Percentiles rank a stretch among this genome's conserved stretches.
Evolutionary conservation across 2,329 filamentous ascomycete genomes (phyloP).

Genomic region (Pseudocercospora fijiensis): DNA sequence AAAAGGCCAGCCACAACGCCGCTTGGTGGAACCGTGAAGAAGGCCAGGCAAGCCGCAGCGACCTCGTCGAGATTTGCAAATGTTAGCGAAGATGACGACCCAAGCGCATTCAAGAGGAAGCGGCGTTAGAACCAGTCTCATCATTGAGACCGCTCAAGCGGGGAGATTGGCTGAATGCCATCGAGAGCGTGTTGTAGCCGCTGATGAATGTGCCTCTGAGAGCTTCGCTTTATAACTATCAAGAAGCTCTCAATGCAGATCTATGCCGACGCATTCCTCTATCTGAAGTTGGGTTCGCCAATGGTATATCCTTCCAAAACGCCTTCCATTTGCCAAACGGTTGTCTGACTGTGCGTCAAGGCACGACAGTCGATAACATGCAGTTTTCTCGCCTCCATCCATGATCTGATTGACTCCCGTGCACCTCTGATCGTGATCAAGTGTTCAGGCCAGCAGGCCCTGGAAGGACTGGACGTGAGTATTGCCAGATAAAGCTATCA

Average conservation of each 20-base stretch:
- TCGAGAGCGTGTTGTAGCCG: background rate
- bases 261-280: constrained; percentile 7
- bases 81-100: constrained; percentile 48
- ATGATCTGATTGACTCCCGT: background rate
- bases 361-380: background rate
- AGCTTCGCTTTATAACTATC: background rate
- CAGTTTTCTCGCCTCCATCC: background rate
- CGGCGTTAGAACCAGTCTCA: constrained; percentile 26
- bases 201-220: background rate
- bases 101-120: constrained; percentile 54
- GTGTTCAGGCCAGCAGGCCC: constrained; percentile 17
- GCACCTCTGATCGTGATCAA: background rate
- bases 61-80: background rate
- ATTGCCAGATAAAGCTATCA: constrained; percentile 29
- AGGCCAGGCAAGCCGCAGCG: constrained; percentile 32
- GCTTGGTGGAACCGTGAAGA: constrained; percentile 32
- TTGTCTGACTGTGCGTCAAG: background rate
- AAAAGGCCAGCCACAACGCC: constrained; percentile 32
- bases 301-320: constrained; percentile 5
- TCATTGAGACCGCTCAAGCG: background rate
- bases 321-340: background rate
- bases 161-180: background rate
- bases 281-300: background rate
- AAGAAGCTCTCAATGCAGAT: background rate
- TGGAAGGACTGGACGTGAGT: constrained; percentile 25